Evolutionary conservation across 1,284 basidiomycete genomes (phyloP), one percentile per base, ranked within the genome.

Genomic region (Ustilago loliicola): DNA sequence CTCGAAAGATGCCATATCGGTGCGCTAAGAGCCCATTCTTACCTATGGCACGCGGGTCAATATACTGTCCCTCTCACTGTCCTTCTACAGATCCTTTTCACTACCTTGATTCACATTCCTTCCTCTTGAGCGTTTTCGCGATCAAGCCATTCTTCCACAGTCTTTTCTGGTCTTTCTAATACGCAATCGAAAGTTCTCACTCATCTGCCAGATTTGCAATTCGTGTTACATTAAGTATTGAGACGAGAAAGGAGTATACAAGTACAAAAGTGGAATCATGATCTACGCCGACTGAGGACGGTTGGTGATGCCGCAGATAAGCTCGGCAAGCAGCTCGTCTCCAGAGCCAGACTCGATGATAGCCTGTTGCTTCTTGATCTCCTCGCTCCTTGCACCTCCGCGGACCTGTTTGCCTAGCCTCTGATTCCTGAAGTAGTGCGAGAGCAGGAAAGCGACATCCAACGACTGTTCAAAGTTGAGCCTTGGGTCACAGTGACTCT

Each of bases 381-480:
- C 61, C 38, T 77, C 66, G 21, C 65, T 68, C 38, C 47, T 61
- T 2, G 66, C 66, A 3, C 36, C 30, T 8, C 51, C 59, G 15
- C 34, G 48, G 2, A 40, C 29, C n/a, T 63, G 55, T 10, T 59
- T 61, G 3, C 76, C 79, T 6, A 79, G 53, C 40, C 84, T 73
- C 54, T 82, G 80, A 30, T 68, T 73, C 5, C 76, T 69, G 55
- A 85, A 76, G 59, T 81, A 77, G 54, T 84, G 78, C 55, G 81
- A 82, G 29, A 85, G 67, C 19, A 85, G 58, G 55, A 85, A 85
- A 27, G 84, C 83, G 32, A 85, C 76, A 59, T 85, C 81, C 6
- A 90, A 85, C 3, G 87, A 88, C 78, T 90, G 89, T 82, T 90
- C 90, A 72, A 88, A 89, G 85, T 90, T 90, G 64, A 90, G 85